Evolutionary conservation across 2,329 filamentous ascomycete genomes (phyloP).

Genomic region (Pestalotiopsis sp.): DNA sequence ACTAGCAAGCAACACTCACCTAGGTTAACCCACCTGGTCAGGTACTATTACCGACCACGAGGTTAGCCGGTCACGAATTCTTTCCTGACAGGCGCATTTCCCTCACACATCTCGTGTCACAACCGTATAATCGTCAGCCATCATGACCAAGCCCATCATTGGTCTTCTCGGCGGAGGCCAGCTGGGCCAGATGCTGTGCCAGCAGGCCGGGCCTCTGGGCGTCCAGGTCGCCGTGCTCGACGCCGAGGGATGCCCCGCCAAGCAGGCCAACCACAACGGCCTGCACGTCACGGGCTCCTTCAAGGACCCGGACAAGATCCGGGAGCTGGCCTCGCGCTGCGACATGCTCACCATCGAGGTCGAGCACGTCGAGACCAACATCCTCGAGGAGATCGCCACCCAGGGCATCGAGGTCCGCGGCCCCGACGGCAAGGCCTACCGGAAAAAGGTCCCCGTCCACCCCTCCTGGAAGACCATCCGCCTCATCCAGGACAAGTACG

Average conservation of each 20-base stretch:
- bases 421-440: slow-evolving; percentile 33
- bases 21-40: not conserved
- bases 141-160: slow-evolving; percentile 4
- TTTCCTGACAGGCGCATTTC: not conserved
- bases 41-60: not conserved
- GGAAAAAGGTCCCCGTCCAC: slow-evolving; percentile 62
- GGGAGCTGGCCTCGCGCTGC: slow-evolving; percentile 71
- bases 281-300: slow-evolving; percentile 84
- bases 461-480: slow-evolving; percentile 85
- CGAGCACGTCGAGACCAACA: slow-evolving; percentile 89
- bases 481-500: slow-evolving; percentile 90
- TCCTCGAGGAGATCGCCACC: slow-evolving; percentile 78
- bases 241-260: slow-evolving; percentile 73
- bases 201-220: slow-evolving; percentile 75
- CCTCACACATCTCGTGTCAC: not conserved
- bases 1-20: not conserved
- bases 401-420: slow-evolving; percentile 55
- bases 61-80: not conserved
- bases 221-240: slow-evolving; percentile 81
- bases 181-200: slow-evolving; percentile 90
- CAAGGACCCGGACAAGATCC: slow-evolving; percentile 77
- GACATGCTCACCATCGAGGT: slow-evolving; percentile 92
- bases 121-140: not conserved
- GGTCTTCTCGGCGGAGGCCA: slow-evolving; percentile 51
- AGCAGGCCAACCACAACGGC: slow-evolving; percentile 77